Conservation (phyloP, 768 basidiomycete genomes). For the Lentinula raphanica region DNA sequence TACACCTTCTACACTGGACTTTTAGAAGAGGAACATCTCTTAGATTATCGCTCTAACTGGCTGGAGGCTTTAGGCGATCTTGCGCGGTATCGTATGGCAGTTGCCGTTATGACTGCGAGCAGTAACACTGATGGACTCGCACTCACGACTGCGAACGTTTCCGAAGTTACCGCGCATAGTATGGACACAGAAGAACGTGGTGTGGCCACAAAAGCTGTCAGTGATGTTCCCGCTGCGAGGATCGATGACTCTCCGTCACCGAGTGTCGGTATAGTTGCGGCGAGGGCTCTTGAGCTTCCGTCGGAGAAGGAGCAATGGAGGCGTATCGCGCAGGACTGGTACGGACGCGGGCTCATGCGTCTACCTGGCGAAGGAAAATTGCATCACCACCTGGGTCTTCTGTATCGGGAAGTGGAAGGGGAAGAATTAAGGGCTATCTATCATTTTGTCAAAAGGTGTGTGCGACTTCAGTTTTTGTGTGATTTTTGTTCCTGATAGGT, state of each 20-base stretch:
- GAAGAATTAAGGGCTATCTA: slow-evolving; percentile 86
- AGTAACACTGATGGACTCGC: slow-evolving; percentile 34
- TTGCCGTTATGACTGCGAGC: slow-evolving; percentile 77
- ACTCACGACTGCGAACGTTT: slow-evolving; percentile 55
- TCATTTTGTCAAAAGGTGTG: slow-evolving; percentile 92
- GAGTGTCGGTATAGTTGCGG: slow-evolving; percentile 83
- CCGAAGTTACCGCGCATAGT: slow-evolving; percentile 32
- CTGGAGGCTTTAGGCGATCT: slow-evolving; percentile 96
- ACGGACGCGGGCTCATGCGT: slow-evolving; percentile 77
- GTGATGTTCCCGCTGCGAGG: slow-evolving; percentile 44
- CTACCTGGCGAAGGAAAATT: slow-evolving; percentile 92
- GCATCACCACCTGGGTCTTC: slow-evolving; percentile 88
- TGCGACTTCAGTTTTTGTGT: slow-evolving; percentile 8
- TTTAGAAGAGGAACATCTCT: slow-evolving; percentile 76
- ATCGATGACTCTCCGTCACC: slow-evolving; percentile 65
- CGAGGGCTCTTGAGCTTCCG: slow-evolving; percentile 71
- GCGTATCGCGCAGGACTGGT: slow-evolving; percentile 88
- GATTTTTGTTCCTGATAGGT: not conserved
- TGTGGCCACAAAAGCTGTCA: slow-evolving; percentile 35
- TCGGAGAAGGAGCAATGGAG: slow-evolving; percentile 93
- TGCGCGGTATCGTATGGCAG: slow-evolving; percentile 90
- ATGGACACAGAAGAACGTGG: slow-evolving; percentile 13
- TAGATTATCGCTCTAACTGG: slow-evolving; percentile 82
- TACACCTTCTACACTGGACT: slow-evolving; percentile 91
- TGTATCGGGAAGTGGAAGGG: slow-evolving; percentile 76